Conservation (phyloP, 2,329 filamentous ascomycete species). For the Remersonia thermophila region DNA sequence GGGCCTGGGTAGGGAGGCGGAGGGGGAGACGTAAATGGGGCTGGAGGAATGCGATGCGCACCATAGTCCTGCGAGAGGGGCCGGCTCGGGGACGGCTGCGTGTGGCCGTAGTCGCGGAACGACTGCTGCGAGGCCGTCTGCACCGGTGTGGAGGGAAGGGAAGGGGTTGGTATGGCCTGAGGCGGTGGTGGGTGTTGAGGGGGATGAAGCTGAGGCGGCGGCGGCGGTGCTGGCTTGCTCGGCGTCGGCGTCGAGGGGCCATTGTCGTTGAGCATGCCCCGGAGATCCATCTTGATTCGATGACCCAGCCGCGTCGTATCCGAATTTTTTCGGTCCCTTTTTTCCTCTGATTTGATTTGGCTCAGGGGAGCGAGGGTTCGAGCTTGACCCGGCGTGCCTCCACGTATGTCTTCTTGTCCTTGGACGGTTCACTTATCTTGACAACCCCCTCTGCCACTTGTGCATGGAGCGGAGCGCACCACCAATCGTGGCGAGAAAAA, state of each 20-base stretch:
- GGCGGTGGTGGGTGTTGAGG: conserved; percentile 16
- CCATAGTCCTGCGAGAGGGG: conserved; percentile 32
- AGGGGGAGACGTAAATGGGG: conserved; percentile 27
- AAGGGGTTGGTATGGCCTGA: conserved; percentile 13
- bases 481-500: too few relatives aligned
- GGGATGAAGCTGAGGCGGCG: conserved; percentile 18
- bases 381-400: too few relatives aligned
- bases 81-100: conserved; percentile 37
- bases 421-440: too few relatives aligned
- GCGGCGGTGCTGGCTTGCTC: conserved; percentile 22
- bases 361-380: too few relatives aligned
- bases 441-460: too few relatives aligned
- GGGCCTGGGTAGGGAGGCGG: conserved; percentile 23
- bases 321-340: too few relatives aligned
- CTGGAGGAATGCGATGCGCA: conserved; percentile 19
- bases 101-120: conserved; percentile 39
- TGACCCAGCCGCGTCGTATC: too few relatives aligned
- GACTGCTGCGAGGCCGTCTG: conserved; percentile 24
- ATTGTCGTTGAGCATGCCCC: conserved; percentile 43
- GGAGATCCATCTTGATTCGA: conserved; percentile 36
- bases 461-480: too few relatives aligned
- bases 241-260: conserved; percentile 23
- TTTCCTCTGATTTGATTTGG: too few relatives aligned
- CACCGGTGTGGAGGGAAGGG: conserved; percentile 17
- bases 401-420: too few relatives aligned